A percentile compares a stretch with the other conserved stretches of the same genome.
Conservation (phyloP, 495 filamentous ascomycete species). For the Podospora pseudoanserina region DNA sequence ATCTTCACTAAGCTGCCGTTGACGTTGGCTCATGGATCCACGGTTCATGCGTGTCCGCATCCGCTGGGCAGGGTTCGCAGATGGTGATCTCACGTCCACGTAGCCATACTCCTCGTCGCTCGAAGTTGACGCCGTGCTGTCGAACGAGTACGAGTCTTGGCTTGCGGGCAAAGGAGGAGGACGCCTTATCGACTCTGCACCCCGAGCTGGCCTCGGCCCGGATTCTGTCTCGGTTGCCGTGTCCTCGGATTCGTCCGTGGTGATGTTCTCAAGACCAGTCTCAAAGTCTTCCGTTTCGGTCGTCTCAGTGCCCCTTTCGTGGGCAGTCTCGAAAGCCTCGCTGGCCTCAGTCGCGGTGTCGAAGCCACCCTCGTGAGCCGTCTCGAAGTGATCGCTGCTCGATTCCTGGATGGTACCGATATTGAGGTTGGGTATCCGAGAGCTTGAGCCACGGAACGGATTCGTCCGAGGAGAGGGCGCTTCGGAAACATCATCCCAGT, state of each 20-base stretch:
- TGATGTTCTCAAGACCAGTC: slow-evolving; percentile 64
- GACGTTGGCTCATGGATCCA: slow-evolving; percentile 54
- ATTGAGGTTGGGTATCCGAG: slow-evolving; percentile 16
- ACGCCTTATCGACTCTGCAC: slow-evolving; percentile 40
- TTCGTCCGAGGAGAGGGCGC: slow-evolving; percentile 28
- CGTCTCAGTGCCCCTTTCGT: slow-evolving; percentile 71
- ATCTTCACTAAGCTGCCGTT: slow-evolving; percentile 63
- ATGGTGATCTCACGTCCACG: slow-evolving; percentile 52
- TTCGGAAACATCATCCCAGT: slow-evolving; percentile 80
- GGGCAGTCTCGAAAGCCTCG: slow-evolving; percentile 82
- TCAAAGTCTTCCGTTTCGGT: slow-evolving; percentile 79
- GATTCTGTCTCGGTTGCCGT: slow-evolving; percentile 83
- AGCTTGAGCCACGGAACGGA: slow-evolving; percentile 14
- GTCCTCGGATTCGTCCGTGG: slow-evolving; percentile 61
- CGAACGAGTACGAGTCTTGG: slow-evolving; percentile 61
- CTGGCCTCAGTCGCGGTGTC: slow-evolving; percentile 60
- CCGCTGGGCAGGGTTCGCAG: slow-evolving; percentile 59
- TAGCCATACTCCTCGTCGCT: slow-evolving; percentile 64
- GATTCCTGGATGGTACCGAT: slow-evolving; percentile 31
- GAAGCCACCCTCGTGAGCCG: slow-evolving; percentile 46
- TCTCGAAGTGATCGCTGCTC: slow-evolving; percentile 69
- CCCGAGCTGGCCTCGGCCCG: slow-evolving; percentile 54
- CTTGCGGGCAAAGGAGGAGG: slow-evolving; percentile 31
- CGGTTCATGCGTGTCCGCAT: slow-evolving; percentile 68
- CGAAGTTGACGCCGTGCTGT: slow-evolving; percentile 87